Evolutionary conservation across 441 rosid genomes (phyloP), one percentile per base, ranked within the genome.

Genomic region (Raphanus hybrid): DNA sequence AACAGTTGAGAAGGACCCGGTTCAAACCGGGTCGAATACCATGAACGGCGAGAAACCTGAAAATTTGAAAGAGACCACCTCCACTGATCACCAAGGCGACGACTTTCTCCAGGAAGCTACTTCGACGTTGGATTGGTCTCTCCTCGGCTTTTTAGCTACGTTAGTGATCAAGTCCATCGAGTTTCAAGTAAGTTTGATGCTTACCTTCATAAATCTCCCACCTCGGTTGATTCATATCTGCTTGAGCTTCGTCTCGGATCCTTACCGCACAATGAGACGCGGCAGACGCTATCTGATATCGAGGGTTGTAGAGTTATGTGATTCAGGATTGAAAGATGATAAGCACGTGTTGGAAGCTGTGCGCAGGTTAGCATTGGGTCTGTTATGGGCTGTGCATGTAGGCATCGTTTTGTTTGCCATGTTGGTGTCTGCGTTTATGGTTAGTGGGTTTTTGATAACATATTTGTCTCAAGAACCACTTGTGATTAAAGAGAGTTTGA

Each of bases 81-180:
- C 1, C 8, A 34, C 37, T 34, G 37, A 34, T 34, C 82, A 45
- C n/a, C 66, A 9, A 12, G 68, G 74, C 43, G 48, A 20, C 37
- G 74, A 74, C n/a, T 58, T 71, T 16, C 65, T 34, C 67, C 45
- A 45, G 37, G 76, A 27, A n/a, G 52, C 84, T 6, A 58, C 77
- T 50, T 66, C 79, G 27, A 70, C 78, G 23, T 20, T 20, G 41
- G 74, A 79, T 81, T 80, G 85, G 74, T 74, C 65, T 74, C 60
- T 57, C 18, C 85, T 87, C 18, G 71, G 74, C 61, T 77, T 65
- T 11, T 8, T 84, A 43, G 87, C 81, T 68, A 87, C 68, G 16
- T 77, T 90, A 67, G 77, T 90, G 78, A 83, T 91, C 68, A 87
- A 81, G 78, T 91, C 90, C 27, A 67, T 89, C 73, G 84, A 82